Conservation (phyloP, 768 basidiomycete genomes). For the Russula sp. region DNA sequence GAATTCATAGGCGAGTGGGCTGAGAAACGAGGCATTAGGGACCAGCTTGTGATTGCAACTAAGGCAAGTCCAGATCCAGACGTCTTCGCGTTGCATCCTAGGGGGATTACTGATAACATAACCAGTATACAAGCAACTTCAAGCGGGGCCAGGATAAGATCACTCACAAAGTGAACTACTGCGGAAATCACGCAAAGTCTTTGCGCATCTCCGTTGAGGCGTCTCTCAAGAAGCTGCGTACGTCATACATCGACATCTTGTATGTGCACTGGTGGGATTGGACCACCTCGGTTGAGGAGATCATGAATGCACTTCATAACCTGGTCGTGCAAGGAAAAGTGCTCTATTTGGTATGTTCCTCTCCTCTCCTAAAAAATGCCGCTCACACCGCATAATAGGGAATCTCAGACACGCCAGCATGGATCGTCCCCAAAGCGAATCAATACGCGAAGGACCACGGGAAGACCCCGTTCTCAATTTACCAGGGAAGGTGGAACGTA, state of each 20-base stretch:
- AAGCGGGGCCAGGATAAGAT: slow-evolving; percentile 22
- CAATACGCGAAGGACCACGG: slow-evolving; percentile 36
- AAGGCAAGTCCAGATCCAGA: slow-evolving; percentile 17
- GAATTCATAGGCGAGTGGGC: slow-evolving; percentile 40
- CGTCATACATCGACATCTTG: slow-evolving; percentile 53
- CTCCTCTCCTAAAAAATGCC: not conserved
- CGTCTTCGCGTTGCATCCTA: not conserved
- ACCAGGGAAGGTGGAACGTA: slow-evolving; percentile 35
- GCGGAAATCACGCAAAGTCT: slow-evolving; percentile 37
- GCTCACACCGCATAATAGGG: slow-evolving; percentile 2
- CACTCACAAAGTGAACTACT: slow-evolving; percentile 36
- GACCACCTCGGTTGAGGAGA: slow-evolving; percentile 31
- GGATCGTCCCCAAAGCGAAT: slow-evolving; percentile 35
- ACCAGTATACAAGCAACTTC: slow-evolving; percentile 29
- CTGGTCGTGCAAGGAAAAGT: slow-evolving; percentile 39
- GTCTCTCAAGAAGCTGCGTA: slow-evolving; percentile 46
- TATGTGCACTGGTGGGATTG: slow-evolving; percentile 53
- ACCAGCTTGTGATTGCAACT: slow-evolving; percentile 35
- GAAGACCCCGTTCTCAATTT: slow-evolving; percentile 39
- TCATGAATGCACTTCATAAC: slow-evolving; percentile 32
- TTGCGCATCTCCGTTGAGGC: slow-evolving; percentile 32
- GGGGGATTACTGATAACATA: not conserved
- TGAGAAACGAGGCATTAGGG: slow-evolving; percentile 32
- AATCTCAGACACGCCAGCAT: slow-evolving; percentile 33
- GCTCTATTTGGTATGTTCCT: slow-evolving; percentile 33